Conservation (phyloP, 495 filamentous ascomycete genomes). For the Aspergillus affinis region DNA sequence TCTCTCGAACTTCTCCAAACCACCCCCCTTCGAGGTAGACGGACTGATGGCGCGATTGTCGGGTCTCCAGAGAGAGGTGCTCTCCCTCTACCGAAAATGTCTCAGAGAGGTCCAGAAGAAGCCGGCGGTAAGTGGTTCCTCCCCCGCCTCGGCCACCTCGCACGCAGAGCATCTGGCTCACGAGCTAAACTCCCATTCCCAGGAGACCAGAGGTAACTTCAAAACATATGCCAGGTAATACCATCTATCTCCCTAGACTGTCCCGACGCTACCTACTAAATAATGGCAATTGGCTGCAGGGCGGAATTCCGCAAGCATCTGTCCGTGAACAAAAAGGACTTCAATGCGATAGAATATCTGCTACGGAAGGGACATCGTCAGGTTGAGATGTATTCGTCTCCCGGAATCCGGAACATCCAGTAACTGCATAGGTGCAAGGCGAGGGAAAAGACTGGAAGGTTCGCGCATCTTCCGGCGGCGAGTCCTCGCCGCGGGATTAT, state of each 20-base stretch:
- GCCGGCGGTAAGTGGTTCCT: slow-evolving; percentile 57
- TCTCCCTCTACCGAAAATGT: slow-evolving; percentile 83
- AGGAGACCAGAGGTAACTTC: slow-evolving; percentile 57
- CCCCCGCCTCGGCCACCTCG: neutral
- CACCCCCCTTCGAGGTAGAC: slow-evolving; percentile 13
- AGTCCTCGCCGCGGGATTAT: neutral
- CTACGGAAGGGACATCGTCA: slow-evolving; percentile 82
- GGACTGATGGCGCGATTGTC: slow-evolving; percentile 58
- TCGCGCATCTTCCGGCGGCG: slow-evolving; percentile 4
- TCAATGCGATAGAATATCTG: slow-evolving; percentile 82
- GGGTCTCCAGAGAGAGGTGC: slow-evolving; percentile 87
- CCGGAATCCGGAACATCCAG: slow-evolving; percentile 79
- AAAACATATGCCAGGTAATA: slow-evolving; percentile 54
- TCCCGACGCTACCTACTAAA: neutral
- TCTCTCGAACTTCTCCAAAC: neutral
- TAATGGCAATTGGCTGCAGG: slow-evolving; percentile 41
- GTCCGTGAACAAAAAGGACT: slow-evolving; percentile 80
- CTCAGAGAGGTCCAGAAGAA: slow-evolving; percentile 79
- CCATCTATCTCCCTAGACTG: neutral
- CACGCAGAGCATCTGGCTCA: neutral
- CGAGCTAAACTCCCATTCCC: slow-evolving; percentile 1
- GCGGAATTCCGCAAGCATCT: slow-evolving; percentile 74
- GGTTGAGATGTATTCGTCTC: slow-evolving; percentile 78
- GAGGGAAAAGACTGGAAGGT: neutral
- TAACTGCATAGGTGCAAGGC: slow-evolving; percentile 11